A percentile compares a stretch with the other conserved stretches of the same genome.
Evolutionary conservation across 441 rosid species (phyloP).

Genomic region (Arabidopsis lyrata): DNA sequence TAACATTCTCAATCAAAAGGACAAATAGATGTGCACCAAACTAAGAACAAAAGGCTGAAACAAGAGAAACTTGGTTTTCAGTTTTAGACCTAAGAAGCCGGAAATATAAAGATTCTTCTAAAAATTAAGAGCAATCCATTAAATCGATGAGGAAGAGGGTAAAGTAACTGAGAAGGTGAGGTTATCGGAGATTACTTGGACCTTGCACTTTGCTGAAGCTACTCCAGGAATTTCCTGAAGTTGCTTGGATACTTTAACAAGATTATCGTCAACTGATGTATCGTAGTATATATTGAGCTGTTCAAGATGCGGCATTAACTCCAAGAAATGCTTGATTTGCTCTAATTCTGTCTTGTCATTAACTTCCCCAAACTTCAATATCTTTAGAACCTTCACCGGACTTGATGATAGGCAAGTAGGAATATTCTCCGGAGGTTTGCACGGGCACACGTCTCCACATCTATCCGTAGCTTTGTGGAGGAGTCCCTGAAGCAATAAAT

Average conservation of each 20-base stretch:
- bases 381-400: constrained; percentile 25
- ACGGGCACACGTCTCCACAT: constrained; percentile 7
- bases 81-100: not conserved
- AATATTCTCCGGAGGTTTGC: not conserved
- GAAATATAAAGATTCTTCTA: not conserved
- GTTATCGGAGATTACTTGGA: constrained; percentile 10
- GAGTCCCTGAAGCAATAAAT: constrained; percentile 13
- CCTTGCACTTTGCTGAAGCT: constrained; percentile 30
- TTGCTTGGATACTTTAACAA: constrained; percentile 11
- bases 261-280: not conserved
- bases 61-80: not conserved
- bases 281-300: not conserved
- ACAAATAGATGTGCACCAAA: not conserved
- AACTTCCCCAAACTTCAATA: constrained; percentile 6
- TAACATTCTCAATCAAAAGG: not conserved
- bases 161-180: not conserved
- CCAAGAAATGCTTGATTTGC: constrained; percentile 11
- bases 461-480: not conserved
- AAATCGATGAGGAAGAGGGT: not conserved
- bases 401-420: constrained; percentile 28
- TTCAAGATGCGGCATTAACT: constrained; percentile 31
- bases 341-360: constrained; percentile 3
- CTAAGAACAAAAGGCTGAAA: not conserved
- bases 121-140: not conserved
- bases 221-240: constrained; percentile 1